Evolutionary conservation across 345 rosid species (phyloP), one percentile per base, ranked within the genome.

Genomic region (Dimocarpus longan): DNA sequence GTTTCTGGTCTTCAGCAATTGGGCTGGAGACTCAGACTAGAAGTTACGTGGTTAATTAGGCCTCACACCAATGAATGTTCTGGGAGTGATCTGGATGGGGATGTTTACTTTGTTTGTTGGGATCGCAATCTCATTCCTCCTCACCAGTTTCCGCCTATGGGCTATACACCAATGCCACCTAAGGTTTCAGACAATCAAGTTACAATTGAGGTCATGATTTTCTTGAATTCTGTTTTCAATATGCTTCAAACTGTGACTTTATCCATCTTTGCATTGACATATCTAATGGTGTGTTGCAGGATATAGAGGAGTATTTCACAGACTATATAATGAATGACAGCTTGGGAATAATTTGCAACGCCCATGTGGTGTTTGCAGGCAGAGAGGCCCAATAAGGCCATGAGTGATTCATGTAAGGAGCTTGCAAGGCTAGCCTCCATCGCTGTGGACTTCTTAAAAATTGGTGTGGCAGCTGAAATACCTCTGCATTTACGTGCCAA

Each of bases 361-460:
- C 85, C 3, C 83, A 77, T 66, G 39, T 19, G 0, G 82, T 71
- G 42, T 43, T 64, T 28, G 84, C 84, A 13, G 79, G 79, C 56
- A 52, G 4, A 24, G 73, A 78, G n/a, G 22, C 59, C 57, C 10
- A 10, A 3, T 37, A 80, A 50, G 71, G 88, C 84, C 0, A 67
- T 0, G 74, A 83, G 84, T 24, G 1, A 22, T 18, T 37, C 22
- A 7, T 83, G 86, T 26, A 24, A 13, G 2, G n/a, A 78, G 19
- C 84, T 83, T 19, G 82, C 86, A 15, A 5, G 39, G 59, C 50
- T 82, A 46, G 56, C 42, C 28, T 82, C 88, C 12, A 76, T 50
- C 8, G 84, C 84, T 4, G 86, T 80, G 1, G 88, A 85, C 70
- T 82, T 80, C 74, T 77, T 80, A 0, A 85, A 82, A 82, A 85